These are phyloP conservation scores for Metroxylon sagu DNA, from an alignment of 176 grass and related monocot species.

Conservation along the genomic window DNA sequence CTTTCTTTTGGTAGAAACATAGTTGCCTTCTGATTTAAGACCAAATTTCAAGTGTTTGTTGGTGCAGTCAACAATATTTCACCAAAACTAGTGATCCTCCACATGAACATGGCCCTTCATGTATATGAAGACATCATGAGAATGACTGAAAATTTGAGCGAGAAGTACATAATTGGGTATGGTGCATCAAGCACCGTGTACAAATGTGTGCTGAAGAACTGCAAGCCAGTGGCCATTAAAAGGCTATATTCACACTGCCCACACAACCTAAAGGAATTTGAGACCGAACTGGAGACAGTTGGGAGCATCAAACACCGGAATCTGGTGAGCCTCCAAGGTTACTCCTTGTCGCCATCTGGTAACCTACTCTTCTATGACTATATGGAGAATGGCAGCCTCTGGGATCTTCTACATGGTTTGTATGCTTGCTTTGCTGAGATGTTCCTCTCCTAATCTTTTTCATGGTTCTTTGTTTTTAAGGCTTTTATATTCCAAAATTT, in stretches of 20 bases:
- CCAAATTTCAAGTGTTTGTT: not conserved
- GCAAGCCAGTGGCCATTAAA: conserved; percentile 79
- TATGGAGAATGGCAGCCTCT: conserved; percentile 92
- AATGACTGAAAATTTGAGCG: conserved; percentile 86
- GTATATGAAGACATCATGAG: conserved; percentile 95
- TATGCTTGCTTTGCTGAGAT: not conserved
- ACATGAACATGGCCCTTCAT: conserved; percentile 95
- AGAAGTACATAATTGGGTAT: conserved; percentile 92
- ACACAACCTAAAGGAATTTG: conserved; percentile 72
- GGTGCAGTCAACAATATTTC: conserved; percentile 41
- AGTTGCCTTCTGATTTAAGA: not conserved
- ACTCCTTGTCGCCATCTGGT: conserved; percentile 76
- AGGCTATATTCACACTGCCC: conserved; percentile 71
- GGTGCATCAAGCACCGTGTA: conserved; percentile 93
- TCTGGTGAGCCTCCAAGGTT: conserved; percentile 80
- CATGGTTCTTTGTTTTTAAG: too few species aligned
- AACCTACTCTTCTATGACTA: conserved; percentile 94
- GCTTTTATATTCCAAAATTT: too few species aligned
- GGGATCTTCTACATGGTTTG: conserved; percentile 90
- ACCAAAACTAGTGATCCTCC: conserved; percentile 85
- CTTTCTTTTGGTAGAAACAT: not conserved
- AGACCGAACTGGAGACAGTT: conserved; percentile 80
- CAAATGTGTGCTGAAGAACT: conserved; percentile 80
- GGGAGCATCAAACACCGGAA: conserved; percentile 93
- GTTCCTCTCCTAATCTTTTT: too few species aligned